Evolutionary conservation across 192 early-diverging fungal species (phyloP).

Genomic region (Coemansia sp.): DNA sequence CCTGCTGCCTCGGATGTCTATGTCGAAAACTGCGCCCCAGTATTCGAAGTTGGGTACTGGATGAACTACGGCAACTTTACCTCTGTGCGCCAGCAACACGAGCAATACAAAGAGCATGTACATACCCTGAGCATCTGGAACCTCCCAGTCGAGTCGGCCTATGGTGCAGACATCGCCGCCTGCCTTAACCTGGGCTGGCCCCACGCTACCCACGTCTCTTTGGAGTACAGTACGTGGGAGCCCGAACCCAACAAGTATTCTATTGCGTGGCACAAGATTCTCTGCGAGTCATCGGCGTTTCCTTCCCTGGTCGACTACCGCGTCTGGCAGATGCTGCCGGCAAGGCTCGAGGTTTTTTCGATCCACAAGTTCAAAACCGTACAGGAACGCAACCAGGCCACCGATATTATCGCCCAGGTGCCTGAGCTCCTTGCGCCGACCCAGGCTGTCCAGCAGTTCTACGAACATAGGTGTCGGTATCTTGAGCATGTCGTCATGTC

Average conservation of each 20-base stretch:
- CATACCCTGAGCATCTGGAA: slow-evolving; percentile 48
- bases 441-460: slow-evolving; percentile 48
- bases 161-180: slow-evolving; percentile 42
- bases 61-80: slow-evolving; percentile 53
- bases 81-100: slow-evolving; percentile 45
- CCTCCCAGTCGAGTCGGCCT: slow-evolving; percentile 46
- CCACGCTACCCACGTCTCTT: slow-evolving; percentile 34
- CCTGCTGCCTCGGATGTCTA: background rate
- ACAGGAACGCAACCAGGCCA: slow-evolving; percentile 50
- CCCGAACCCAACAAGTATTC: slow-evolving; percentile 49
- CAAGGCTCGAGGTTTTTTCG: slow-evolving; percentile 45
- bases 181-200: slow-evolving; percentile 49
- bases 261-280: slow-evolving; percentile 42
- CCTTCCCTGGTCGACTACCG: slow-evolving; percentile 40
- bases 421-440: slow-evolving; percentile 45
- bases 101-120: slow-evolving; percentile 40
- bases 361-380: slow-evolving; percentile 47
- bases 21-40: slow-evolving; percentile 43
- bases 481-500: slow-evolving; percentile 52
- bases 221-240: slow-evolving; percentile 53
- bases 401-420: slow-evolving; percentile 48
- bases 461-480: slow-evolving; percentile 48
- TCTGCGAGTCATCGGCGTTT: slow-evolving; percentile 40
- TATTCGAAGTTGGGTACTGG: slow-evolving; percentile 53
- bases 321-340: slow-evolving; percentile 53